Percentiles rank a stretch among this genome's conserved stretches.
Conservation (phyloP, 23 red algal species). For the Gracilaria gracilis region DNA sequence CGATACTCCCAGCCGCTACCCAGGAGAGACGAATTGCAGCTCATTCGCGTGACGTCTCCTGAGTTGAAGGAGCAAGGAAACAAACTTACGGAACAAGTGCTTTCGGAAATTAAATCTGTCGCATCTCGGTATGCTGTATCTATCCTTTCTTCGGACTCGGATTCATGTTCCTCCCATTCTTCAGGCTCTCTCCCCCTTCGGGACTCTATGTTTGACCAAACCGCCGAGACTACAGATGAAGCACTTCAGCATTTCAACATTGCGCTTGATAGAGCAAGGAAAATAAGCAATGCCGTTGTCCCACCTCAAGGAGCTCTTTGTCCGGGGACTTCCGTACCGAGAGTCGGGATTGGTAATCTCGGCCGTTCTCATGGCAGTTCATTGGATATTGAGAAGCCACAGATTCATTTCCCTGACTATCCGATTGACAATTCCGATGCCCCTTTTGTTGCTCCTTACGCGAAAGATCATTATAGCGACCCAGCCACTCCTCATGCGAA, state of each 20-base stretch:
- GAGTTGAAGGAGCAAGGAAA: slow-evolving; percentile 14
- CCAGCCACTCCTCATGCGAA: background rate
- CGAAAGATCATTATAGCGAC: background rate
- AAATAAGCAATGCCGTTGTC: slow-evolving; percentile 59
- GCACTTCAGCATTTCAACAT: slow-evolving; percentile 57
- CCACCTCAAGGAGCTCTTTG: slow-evolving; percentile 21
- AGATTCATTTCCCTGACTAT: slow-evolving; percentile 70
- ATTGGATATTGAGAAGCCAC: slow-evolving; percentile 76
- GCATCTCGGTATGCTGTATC: slow-evolving; percentile 46
- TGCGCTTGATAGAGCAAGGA: slow-evolving; percentile 53
- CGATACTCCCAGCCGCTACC: slow-evolving; percentile 33
- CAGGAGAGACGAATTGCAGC: background rate
- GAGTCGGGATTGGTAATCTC: background rate
- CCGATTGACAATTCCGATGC: slow-evolving; percentile 82
- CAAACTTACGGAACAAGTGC: background rate
- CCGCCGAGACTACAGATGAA: slow-evolving; percentile 62
- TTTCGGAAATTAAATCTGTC: slow-evolving; percentile 28
- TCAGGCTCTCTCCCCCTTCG: slow-evolving; percentile 1
- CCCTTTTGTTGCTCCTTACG: slow-evolving; percentile 63
- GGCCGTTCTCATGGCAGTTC: background rate
- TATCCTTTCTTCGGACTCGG: slow-evolving; percentile 24
- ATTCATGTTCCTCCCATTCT: slow-evolving; percentile 35
- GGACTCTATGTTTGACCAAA: slow-evolving; percentile 53
- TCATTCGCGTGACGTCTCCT: slow-evolving; percentile 29
- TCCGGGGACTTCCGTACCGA: background rate